These are phyloP conservation scores for Ascochyta fabae DNA, from an alignment of 2,329 filamentous ascomycete species.

Conservation along the genomic window DNA sequence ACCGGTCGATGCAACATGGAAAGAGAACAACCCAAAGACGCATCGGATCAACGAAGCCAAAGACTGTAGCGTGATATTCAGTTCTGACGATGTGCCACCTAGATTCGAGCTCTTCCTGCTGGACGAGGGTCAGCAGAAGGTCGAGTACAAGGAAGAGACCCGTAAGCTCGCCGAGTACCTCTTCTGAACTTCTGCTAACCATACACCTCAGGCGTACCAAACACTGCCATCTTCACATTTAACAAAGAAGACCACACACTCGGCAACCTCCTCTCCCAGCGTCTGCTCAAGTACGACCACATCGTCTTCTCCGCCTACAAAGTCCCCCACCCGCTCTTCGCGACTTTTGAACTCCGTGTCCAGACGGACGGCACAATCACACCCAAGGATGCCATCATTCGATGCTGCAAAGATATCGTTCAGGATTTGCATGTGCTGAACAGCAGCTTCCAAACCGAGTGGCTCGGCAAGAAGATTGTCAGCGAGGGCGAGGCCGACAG, in stretches of 20 bases:
- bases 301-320: constrained; percentile 94
- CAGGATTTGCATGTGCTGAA: constrained; percentile 79
- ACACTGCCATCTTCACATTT: constrained; percentile 93
- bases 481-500: constrained; percentile 45
- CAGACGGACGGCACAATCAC: constrained; percentile 89
- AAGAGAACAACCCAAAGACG: background rate
- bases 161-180: constrained; percentile 64
- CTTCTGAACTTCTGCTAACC: constrained; percentile 7
- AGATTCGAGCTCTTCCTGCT: constrained; percentile 93
- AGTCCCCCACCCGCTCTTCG: constrained; percentile 56
- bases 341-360: constrained; percentile 73
- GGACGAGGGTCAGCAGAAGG: constrained; percentile 88
- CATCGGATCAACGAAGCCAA: background rate
- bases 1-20: background rate
- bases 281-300: constrained; percentile 82
- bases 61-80: background rate
- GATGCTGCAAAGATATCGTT: constrained; percentile 82
- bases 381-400: constrained; percentile 86
- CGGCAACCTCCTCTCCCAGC: constrained; percentile 84
- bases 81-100: background rate
- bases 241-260: constrained; percentile 98
- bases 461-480: constrained; percentile 47
- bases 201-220: constrained; percentile 75
- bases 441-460: constrained; percentile 88
- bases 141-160: constrained; percentile 85